Base-by-base conservation (phyloP, 1,284 basidiomycete genomes). In the Moesziomyces globuligerus region DNA sequence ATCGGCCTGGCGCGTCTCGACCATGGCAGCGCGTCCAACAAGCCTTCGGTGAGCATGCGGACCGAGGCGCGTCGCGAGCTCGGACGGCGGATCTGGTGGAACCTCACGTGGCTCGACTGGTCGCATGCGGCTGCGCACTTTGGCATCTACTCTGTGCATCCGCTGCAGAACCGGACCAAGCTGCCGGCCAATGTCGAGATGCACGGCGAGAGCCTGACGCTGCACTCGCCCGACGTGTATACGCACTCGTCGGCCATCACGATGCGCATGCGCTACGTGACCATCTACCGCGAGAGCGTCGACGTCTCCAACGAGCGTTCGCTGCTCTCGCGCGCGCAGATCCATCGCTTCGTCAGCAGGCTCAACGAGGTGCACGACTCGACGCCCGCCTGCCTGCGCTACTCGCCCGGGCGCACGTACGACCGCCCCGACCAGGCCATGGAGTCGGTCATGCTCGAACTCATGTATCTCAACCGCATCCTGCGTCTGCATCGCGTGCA, bases 81-180 rank as follows among this genome's bases (percentile, higher is more conserved):
- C 15, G 73, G 78, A 10, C 57, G 77, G 23, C 66, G 79, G 13
- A 74, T 79, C 20, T 80, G 79, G 79, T 80, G 79, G 77, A 72
- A 78, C 42, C 54, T 80, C 24, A 67, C 70, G 13, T 70, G 72
- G 69, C 73, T 74, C 29, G 70, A 76, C 44, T 72, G 74, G 75
- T 78, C 76, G n/a, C 76, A 79, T 28, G 66, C 77, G 1, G 66
- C 71, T 8, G 66, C 76, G 3, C 76, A 79, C 53, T 75, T 71
- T 39, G 76, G 72, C n/a, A 54, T 62, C 45, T 79, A 79, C 51
- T 67, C 72, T n/a, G 61, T 78, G 34, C 55, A 78, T 37, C 76
- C 77, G 9, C 26, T 46, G n/a, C 77, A 79, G 20, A 79, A 77
- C 38, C 68, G 56, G 37, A 78, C 77, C 29, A 62, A 69, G 21